phyloP scores from a whole-genome alignment of 2,329 filamentous ascomycete genomes.

The Penicillium sp. region DNA sequence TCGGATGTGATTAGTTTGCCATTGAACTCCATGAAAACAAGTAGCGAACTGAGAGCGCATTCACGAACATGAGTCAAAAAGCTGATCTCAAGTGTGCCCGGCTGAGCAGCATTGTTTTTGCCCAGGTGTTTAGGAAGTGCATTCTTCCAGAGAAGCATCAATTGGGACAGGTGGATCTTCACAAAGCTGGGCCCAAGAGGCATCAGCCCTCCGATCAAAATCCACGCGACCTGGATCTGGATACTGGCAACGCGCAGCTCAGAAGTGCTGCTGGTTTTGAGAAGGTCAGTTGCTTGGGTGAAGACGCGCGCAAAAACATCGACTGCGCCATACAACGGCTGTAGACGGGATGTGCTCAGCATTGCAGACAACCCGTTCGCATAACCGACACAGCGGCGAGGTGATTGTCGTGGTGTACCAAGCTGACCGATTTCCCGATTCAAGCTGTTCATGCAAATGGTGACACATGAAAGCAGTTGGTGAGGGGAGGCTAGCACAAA shows the following conservation, averaged over 20 bases:
- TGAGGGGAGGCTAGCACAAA: conserved; percentile 91
- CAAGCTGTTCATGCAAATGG: conserved; percentile 95
- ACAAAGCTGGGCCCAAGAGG: conserved; percentile 96
- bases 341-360: conserved; percentile 82
- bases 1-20: conserved; percentile 88
- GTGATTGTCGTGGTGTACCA: conserved; percentile 72
- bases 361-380: conserved; percentile 89
- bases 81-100: conserved; percentile 83
- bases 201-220: conserved; percentile 94
- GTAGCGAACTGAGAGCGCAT: conserved; percentile 86
- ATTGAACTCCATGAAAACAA: conserved; percentile 93
- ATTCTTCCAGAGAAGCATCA: conserved; percentile 95
- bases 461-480: conserved; percentile 85
- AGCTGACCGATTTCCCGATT: conserved; percentile 81
- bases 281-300: conserved; percentile 83
- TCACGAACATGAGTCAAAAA: conserved; percentile 94
- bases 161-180: conserved; percentile 94
- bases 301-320: conserved; percentile 92
- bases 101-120: conserved; percentile 83
- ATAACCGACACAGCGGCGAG: conserved; percentile 83
- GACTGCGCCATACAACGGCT: conserved; percentile 90
- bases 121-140: conserved; percentile 91
- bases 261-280: conserved; percentile 89
- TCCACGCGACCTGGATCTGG: conserved; percentile 97
- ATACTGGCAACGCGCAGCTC: conserved; percentile 89